These are phyloP conservation scores for Mortierella sp. DNA, from an alignment of 371 early-diverging fungal species.

Conservation along the genomic window DNA sequence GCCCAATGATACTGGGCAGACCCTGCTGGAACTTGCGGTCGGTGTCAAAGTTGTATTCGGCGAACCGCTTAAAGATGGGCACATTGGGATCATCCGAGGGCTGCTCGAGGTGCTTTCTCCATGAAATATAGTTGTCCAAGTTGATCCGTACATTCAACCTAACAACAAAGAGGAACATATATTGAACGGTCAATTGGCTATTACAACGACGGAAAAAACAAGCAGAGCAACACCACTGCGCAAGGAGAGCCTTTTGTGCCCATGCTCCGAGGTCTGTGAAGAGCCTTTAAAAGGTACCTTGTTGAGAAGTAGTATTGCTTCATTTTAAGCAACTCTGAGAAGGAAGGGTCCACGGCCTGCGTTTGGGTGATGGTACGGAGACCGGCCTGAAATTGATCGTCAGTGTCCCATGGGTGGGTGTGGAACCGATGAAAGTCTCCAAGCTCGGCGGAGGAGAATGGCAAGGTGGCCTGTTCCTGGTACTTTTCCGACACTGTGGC, in stretches of 20 bases:
- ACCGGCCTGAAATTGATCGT: constrained; percentile 64
- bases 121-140: constrained; percentile 62
- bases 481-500: constrained; percentile 23
- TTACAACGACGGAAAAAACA: background rate
- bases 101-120: constrained; percentile 56
- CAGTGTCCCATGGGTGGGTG: constrained; percentile 62
- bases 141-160: constrained; percentile 63
- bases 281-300: constrained; percentile 21
- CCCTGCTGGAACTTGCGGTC: constrained; percentile 63
- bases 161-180: background rate
- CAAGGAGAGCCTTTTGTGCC: background rate
- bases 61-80: constrained; percentile 59
- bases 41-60: constrained; percentile 66
- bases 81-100: constrained; percentile 53
- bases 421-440: constrained; percentile 58
- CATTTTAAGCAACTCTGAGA: constrained; percentile 60
- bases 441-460: constrained; percentile 33
- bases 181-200: background rate
- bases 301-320: constrained; percentile 71
- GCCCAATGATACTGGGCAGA: constrained; percentile 61
- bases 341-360: constrained; percentile 33
- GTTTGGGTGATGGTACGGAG: constrained; percentile 54
- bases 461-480: constrained; percentile 19
- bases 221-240: background rate
- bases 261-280: background rate